Conservation (phyloP, 2,329 filamentous ascomycete species). For the Aspergillus alliaceus region DNA sequence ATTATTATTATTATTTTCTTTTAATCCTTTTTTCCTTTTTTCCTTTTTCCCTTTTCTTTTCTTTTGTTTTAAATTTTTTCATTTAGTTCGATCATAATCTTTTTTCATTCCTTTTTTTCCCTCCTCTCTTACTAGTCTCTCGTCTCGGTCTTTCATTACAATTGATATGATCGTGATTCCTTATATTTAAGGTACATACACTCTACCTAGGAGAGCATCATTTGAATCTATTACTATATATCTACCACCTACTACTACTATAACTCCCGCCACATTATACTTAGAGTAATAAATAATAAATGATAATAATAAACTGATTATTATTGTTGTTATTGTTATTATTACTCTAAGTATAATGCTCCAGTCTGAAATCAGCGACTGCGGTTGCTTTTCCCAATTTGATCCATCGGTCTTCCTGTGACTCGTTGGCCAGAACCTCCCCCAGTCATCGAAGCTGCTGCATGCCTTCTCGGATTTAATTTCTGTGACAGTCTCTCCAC, state of each 20-base stretch:
- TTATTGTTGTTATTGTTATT: neutral
- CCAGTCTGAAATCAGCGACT: constrained; percentile 15
- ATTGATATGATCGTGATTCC: neutral
- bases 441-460: constrained; percentile 14
- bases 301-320: neutral
- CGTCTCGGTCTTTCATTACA: neutral
- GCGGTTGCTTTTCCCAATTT: constrained; percentile 13
- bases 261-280: neutral
- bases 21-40: neutral
- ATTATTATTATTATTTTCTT: too few relatives aligned
- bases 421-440: constrained; percentile 13
- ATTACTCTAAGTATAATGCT: constrained; percentile 7
- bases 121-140: neutral
- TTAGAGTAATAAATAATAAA: neutral
- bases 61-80: neutral
- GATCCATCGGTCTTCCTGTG: constrained; percentile 17
- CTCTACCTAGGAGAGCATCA: neutral
- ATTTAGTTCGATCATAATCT: too few relatives aligned
- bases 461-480: constrained; percentile 19
- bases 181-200: neutral
- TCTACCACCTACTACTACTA: neutral
- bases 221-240: neutral
- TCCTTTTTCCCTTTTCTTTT: neutral
- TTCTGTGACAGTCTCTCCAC: constrained; percentile 20
- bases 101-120: neutral